Base-by-base conservation (phyloP, 108 stramenopile genomes). In the Fragilaria crotonensis region DNA sequence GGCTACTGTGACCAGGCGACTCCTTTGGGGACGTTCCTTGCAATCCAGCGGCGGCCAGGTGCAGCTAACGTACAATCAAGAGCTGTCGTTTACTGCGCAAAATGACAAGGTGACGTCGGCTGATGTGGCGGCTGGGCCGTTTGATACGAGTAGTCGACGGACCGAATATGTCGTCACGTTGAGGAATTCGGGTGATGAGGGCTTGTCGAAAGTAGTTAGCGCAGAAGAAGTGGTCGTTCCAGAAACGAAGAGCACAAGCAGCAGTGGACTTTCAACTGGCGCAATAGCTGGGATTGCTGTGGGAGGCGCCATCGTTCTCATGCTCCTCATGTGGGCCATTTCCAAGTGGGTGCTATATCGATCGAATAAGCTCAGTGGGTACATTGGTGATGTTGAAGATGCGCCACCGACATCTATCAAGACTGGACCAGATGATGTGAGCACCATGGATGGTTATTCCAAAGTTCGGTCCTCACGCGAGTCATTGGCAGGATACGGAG, bases 201-300 rank as follows among this genome's bases (percentile, higher is more conserved):
- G 17, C n/a, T 50, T 31, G 22, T 26, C 26, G 45, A 23, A 1
- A 19, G 18, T 54, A 7, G 18, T 9, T 4, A 11, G 22, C 21
- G 48, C 20, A 5, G 2, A 5, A 1, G 33, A 60, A 23, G 30
- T 7, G 18, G 33, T 9, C 17, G 45, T 48, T 11, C 54, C 54
- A 32, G 60, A 61, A 5, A 65, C 27, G 50, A 49, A 59, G 36
- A 30, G 20, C 21, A 48, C 22, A 9, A 7, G 27, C 22, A 55
- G 48, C 30, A 60, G 33, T 26, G 60, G 44, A 33, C 23, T 70
- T 9, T 53, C 60, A 21, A 62, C 60, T 22, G 56, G 45, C 0
- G 72, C 76, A 1, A 79, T 84, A 54, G 67, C 77, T 59, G 80
- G 78, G 18, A 79, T 79, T 59, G 78, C 73, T n/a, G 75, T 68